Percentiles rank a stretch among this genome's conserved stretches.
phyloP scores from a whole-genome alignment of 345 rosid species.

The Microcos paniculata region DNA sequence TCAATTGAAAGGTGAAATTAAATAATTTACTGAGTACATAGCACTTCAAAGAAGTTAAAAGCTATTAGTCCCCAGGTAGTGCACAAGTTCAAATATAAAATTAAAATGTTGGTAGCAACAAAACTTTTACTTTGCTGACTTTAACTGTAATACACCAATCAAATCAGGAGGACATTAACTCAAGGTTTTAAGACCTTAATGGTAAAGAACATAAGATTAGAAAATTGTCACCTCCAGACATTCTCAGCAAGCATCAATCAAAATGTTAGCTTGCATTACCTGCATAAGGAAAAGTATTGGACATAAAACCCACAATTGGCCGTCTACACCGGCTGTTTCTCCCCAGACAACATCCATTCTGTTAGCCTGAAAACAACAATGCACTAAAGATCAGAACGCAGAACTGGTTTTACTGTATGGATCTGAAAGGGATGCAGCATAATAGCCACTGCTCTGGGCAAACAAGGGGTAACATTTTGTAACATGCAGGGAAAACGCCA shows the following conservation, averaged over 20 bases:
- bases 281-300: conserved; percentile 91
- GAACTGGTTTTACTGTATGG: background rate
- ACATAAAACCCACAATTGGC: conserved; percentile 91
- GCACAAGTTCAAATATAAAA: background rate
- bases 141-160: background rate
- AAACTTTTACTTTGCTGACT: background rate
- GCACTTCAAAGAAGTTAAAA: background rate
- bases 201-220: background rate
- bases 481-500: background rate
- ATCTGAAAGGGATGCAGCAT: background rate
- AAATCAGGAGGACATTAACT: background rate
- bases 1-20: background rate
- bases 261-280: conserved; percentile 40
- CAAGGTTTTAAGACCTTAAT: background rate
- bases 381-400: background rate
- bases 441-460: conserved; percentile 8
- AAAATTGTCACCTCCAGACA: background rate
- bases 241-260: background rate
- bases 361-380: conserved; percentile 63
- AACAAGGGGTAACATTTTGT: background rate
- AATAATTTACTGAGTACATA: background rate
- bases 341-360: conserved; percentile 99
- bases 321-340: conserved; percentile 97
- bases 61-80: background rate
- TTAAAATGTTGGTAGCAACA: background rate